A percentile compares a stretch with the other conserved stretches of the same genome.
These are phyloP conservation scores for Penicillium flavigenum DNA, from an alignment of 495 filamentous ascomycete species.

Conservation along the genomic window DNA sequence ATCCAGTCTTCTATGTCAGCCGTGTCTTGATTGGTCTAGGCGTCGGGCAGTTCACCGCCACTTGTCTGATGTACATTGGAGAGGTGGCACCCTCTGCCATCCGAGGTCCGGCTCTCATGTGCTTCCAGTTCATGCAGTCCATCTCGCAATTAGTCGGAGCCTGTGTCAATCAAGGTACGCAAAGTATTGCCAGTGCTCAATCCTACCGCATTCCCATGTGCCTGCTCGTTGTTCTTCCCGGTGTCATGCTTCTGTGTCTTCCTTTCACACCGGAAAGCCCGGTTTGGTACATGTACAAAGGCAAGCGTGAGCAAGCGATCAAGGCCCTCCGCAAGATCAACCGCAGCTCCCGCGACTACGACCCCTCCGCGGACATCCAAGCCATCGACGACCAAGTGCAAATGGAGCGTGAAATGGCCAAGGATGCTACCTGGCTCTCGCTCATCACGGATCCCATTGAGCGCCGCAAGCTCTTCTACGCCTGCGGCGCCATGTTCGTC, in stretches of 20 bases:
- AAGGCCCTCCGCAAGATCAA: slow-evolving; percentile 35
- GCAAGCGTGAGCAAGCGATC: slow-evolving; percentile 24
- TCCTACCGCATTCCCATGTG: slow-evolving; percentile 41
- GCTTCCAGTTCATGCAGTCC: slow-evolving; percentile 40
- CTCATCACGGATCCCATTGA: slow-evolving; percentile 36
- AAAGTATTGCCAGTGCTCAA: slow-evolving; percentile 22
- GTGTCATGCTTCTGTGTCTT: slow-evolving; percentile 30
- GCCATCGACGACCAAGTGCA: slow-evolving; percentile 21
- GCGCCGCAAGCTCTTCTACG: slow-evolving; percentile 37
- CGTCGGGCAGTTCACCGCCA: slow-evolving; percentile 28
- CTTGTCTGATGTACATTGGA: slow-evolving; percentile 33
- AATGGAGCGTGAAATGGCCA: slow-evolving; percentile 22
- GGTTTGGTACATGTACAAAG: slow-evolving; percentile 32
- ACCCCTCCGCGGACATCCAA: slow-evolving; percentile 28
- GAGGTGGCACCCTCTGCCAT: slow-evolving; percentile 36
- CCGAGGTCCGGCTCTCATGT: slow-evolving; percentile 38
- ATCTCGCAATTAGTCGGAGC: slow-evolving; percentile 35
- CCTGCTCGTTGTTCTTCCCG: slow-evolving; percentile 31
- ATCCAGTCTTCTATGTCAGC: slow-evolving; percentile 21
- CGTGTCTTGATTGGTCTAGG: slow-evolving; percentile 28
- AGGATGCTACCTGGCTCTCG: slow-evolving; percentile 28
- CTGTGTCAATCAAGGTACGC: slow-evolving; percentile 35
- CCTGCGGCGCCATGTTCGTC: slow-evolving; percentile 35
- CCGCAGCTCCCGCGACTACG: slow-evolving; percentile 25
- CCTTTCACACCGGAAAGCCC: slow-evolving; percentile 39